phyloP scores from a whole-genome alignment of 108 stramenopile species.

The Chaetoceros muelleri region DNA sequence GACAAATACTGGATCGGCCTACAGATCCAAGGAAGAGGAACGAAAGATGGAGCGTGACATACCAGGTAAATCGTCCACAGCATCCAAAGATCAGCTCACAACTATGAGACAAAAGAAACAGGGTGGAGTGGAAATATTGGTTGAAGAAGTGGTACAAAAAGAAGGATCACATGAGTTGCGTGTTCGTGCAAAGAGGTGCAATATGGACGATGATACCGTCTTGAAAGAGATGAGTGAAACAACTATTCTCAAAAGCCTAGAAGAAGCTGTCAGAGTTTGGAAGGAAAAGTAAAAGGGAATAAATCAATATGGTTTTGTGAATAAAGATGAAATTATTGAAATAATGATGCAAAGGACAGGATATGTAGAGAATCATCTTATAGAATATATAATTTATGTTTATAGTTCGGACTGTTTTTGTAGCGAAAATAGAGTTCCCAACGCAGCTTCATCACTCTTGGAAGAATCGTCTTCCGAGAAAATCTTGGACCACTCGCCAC shows the following conservation, averaged over 20 bases:
- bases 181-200: slow-evolving; percentile 68
- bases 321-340: too few species aligned
- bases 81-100: slow-evolving; percentile 3
- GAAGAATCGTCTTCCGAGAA: not conserved
- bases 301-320: not conserved
- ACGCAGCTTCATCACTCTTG: not conserved
- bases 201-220: slow-evolving; percentile 53
- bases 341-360: too few species aligned
- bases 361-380: too few species aligned
- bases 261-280: slow-evolving; percentile 55
- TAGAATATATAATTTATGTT: too few species aligned
- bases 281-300: slow-evolving; percentile 13
- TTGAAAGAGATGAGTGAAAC: slow-evolving; percentile 73
- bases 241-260: slow-evolving; percentile 50
- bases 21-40: slow-evolving; percentile 55
- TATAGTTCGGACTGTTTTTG: too few species aligned
- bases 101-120: slow-evolving; percentile 24
- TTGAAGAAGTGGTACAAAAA: slow-evolving; percentile 34
- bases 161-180: slow-evolving; percentile 29
- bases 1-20: slow-evolving; percentile 60
- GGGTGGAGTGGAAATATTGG: slow-evolving; percentile 67
- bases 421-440: not conserved
- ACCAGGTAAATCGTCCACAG: slow-evolving; percentile 1
- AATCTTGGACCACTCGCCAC: not conserved
- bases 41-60: slow-evolving; percentile 20